Conservation (phyloP, 768 basidiomycete genomes). For the Collybiopsis confluens region DNA sequence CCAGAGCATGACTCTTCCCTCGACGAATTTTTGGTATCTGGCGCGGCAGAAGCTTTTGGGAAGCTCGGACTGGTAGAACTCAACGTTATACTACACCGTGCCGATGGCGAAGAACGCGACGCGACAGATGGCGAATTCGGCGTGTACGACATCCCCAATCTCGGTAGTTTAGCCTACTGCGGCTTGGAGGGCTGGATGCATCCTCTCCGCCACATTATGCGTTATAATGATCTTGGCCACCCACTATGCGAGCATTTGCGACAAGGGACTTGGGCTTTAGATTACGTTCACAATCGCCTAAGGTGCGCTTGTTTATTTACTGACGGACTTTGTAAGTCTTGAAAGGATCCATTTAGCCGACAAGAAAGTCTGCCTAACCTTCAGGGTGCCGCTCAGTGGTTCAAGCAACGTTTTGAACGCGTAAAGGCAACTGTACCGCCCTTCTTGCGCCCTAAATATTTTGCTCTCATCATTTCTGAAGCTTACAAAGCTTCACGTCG, state of each 20-base stretch:
- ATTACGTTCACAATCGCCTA: conserved; percentile 71
- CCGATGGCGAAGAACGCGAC: conserved; percentile 90
- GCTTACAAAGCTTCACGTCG: conserved; percentile 90
- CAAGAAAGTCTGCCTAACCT: conserved; percentile 62
- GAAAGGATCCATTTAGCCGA: conserved; percentile 42
- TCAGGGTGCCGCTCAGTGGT: conserved; percentile 71
- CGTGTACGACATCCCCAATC: conserved; percentile 72
- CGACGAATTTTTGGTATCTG: conserved; percentile 69
- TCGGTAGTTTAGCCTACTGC: conserved; percentile 81
- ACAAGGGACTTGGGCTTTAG: conserved; percentile 87
- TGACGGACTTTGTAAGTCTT: neutral
- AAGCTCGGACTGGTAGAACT: conserved; percentile 81
- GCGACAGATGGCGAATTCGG: conserved; percentile 80
- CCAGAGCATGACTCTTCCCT: conserved; percentile 67
- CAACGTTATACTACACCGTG: conserved; percentile 81
- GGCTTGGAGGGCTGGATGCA: conserved; percentile 98
- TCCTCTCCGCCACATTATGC: conserved; percentile 77
- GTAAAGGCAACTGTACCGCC: conserved; percentile 72
- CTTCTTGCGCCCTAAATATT: conserved; percentile 94
- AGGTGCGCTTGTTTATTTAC: conserved; percentile 46
- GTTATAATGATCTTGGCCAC: conserved; percentile 90
- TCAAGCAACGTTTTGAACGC: conserved; percentile 81
- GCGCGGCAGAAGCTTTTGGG: conserved; percentile 68
- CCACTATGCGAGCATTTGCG: conserved; percentile 84
- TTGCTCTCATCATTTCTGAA: conserved; percentile 84